phyloP scores from a whole-genome alignment of 2,329 filamentous ascomycete species.

The Ciborinia camelliae region DNA sequence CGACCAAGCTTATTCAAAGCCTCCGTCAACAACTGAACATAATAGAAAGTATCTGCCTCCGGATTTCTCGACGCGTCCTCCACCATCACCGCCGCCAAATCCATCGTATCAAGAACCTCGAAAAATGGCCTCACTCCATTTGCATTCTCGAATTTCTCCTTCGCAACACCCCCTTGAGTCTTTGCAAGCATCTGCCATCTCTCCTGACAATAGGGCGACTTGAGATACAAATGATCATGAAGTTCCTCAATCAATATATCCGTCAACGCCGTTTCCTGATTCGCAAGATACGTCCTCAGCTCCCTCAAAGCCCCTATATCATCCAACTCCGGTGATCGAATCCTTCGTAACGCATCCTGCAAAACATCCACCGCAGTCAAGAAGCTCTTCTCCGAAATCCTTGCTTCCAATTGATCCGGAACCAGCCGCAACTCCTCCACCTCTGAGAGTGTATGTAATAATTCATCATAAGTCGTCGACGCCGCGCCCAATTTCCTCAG shows the following conservation, averaged over 20 bases:
- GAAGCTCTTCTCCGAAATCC: conserved; percentile 95
- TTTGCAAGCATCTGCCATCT: conserved; percentile 84
- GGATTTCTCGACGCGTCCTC: conserved; percentile 93
- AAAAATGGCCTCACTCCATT: conserved; percentile 52
- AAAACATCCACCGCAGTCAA: conserved; percentile 88
- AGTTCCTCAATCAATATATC: conserved; percentile 97
- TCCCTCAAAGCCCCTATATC: conserved; percentile 86
- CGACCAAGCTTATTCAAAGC: conserved; percentile 84
- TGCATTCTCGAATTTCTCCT: conserved; percentile 45
- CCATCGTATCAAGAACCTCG: conserved; percentile 56
- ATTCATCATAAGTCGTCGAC: conserved; percentile 85
- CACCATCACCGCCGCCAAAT: conserved; percentile 59
- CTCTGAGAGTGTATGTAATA: conserved; percentile 77
- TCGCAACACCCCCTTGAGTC: conserved; percentile 50
- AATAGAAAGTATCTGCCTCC: conserved; percentile 92
- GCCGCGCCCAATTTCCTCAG: conserved; percentile 83
- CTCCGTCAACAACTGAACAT: conserved; percentile 83
- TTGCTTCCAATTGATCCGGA: conserved; percentile 87
- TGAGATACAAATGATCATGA: conserved; percentile 94
- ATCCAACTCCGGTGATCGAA: conserved; percentile 85
- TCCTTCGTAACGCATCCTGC: conserved; percentile 78
- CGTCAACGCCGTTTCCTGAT: conserved; percentile 86
- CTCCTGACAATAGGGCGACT: conserved; percentile 95
- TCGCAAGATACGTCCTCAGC: conserved; percentile 80
- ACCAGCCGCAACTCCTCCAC: conserved; percentile 86